Percentiles rank a stretch among this genome's conserved stretches.
Evolutionary conservation across 495 filamentous ascomycete genomes (phyloP).

Genomic region (Annulohypoxylon bovei): DNA sequence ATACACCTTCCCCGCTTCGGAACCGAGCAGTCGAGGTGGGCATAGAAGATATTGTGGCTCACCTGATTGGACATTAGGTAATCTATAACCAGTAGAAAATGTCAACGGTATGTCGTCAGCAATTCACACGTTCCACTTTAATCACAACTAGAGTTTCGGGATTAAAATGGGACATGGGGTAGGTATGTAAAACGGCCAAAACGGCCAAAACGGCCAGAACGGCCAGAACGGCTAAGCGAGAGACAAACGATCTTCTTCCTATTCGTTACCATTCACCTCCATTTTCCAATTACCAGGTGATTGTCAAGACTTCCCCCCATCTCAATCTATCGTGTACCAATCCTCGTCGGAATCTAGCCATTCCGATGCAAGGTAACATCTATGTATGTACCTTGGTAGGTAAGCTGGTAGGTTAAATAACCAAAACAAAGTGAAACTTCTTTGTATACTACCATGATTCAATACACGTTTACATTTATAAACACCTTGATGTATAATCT

Average conservation of each 20-base stretch:
- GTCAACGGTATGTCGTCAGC: background rate
- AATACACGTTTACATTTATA: background rate
- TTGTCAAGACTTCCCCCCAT: background rate
- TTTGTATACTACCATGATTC: background rate
- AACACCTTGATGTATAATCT: background rate
- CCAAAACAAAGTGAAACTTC: background rate
- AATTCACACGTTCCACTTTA: background rate
- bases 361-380: background rate
- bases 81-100: background rate
- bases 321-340: background rate
- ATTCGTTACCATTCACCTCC: background rate
- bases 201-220: too few relatives aligned
- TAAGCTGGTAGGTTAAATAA: background rate
- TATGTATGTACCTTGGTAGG: background rate
- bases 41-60: background rate
- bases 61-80: background rate
- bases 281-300: background rate
- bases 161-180: background rate
- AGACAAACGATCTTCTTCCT: background rate
- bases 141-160: background rate
- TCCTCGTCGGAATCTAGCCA: background rate
- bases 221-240: background rate
- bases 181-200: background rate
- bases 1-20: background rate
- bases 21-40: background rate